Base-by-base conservation (phyloP, 2,329 filamentous ascomycete species). In the Scedosporium minutisporum region DNA sequence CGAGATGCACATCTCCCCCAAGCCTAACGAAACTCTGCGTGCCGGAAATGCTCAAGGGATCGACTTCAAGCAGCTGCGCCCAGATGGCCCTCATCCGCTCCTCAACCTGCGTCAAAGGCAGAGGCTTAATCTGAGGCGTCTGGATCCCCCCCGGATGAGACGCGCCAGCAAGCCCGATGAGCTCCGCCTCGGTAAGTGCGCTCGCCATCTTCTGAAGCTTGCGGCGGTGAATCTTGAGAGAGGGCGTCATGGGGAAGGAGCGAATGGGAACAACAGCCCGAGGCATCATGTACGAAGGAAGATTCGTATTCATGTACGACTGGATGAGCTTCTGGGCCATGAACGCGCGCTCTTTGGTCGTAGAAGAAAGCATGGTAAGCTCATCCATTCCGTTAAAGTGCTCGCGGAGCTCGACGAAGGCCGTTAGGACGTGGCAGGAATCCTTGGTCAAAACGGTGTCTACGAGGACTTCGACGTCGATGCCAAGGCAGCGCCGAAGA, bases 171-270 rank as follows among this genome's bases (percentile, higher is more conserved):
- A 83, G 70, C 0, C 70, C 73, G 1, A 78, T 63, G 0, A 83
- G 71, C 63, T 82, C 75, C 1, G 76, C 71, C 4, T 74, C 74
- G 0, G 77, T 76, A 9, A 81, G 64, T 0, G 74, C 73, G 0
- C 74, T 67, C 29, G 78, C 77, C 64, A 78, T 73, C 64, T 75
- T 77, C 63, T 79, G 77, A 6, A 84, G 74, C 61, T 76, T 77
- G 18, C 75, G 72, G 1, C 79, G 74, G 65, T 83, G 78, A 48
- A 83, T 74, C 66, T 84, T 80, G 61, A 83, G 73, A 0, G 79
- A 80, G 0, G 76, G 72, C 0, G 80, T 82, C 23, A 82, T 67
- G 0, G 82, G 82, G 21, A 84, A 73, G 10, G 73, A 68, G 57
- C 74, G 74, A 23, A 84, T 70, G 0, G 81, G 81, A 2, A 84